These are phyloP conservation scores for Helotiales sp. DNA, from an alignment of 2,329 filamentous ascomycete species.

Conservation along the genomic window DNA sequence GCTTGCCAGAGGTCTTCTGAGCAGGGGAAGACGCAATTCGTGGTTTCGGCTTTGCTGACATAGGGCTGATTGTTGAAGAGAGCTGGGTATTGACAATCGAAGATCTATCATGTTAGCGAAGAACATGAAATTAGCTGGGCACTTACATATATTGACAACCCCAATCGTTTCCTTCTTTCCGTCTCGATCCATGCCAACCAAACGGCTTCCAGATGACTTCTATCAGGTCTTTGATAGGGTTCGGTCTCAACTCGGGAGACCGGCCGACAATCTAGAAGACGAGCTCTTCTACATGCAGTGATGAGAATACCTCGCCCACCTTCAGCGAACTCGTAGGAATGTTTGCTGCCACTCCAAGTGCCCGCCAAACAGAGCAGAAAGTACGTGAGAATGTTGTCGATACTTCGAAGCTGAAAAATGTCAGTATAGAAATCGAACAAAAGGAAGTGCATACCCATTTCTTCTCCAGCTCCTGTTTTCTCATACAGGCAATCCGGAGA, in stretches of 20 bases:
- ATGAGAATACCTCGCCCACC: constrained; percentile 37
- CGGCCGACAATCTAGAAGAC: constrained; percentile 39
- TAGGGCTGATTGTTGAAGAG: constrained; percentile 41
- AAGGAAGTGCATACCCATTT: constrained; percentile 33
- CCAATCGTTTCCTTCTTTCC: constrained; percentile 39
- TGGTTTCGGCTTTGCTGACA: constrained; percentile 40
- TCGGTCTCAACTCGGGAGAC: constrained; percentile 28
- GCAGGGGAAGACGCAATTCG: constrained; percentile 40
- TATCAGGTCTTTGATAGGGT: constrained; percentile 25
- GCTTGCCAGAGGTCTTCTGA: constrained; percentile 37
- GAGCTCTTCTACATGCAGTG: constrained; percentile 35
- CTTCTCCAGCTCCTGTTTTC: constrained; percentile 35
- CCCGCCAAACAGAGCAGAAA: constrained; percentile 39
- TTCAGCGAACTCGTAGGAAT: constrained; percentile 40
- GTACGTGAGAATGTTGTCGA: constrained; percentile 40
- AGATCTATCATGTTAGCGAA: constrained; percentile 30
- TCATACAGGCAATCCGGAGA: constrained; percentile 31
- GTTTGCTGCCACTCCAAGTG: constrained; percentile 40
- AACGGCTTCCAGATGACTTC: constrained; percentile 29
- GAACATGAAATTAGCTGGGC: background rate
- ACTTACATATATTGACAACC: constrained; percentile 40
- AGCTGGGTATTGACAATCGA: constrained; percentile 39
- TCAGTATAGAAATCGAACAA: constrained; percentile 13
- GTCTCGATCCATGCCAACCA: constrained; percentile 42
- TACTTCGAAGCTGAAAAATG: constrained; percentile 29